Percentiles rank a stretch among this genome's conserved stretches.
phyloP scores from a whole-genome alignment of 164 flowering plant genomes.

The Nelumbo lutea region DNA sequence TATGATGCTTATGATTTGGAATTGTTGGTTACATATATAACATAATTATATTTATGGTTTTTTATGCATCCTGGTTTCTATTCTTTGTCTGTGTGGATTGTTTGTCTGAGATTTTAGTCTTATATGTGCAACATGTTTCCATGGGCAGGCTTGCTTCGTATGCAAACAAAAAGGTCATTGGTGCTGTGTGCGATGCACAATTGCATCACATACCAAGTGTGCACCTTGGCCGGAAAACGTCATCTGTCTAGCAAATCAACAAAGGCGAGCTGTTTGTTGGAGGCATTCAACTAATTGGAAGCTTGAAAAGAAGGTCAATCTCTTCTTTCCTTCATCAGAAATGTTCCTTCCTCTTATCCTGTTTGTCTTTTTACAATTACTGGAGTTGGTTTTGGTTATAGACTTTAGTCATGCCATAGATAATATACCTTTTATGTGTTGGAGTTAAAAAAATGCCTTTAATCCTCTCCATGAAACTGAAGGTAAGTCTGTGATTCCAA shows the following conservation, averaged over 20 bases:
- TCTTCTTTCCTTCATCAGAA: conserved; percentile 45
- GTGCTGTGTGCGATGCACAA: conserved; percentile 65
- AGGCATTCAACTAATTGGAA: conserved; percentile 79
- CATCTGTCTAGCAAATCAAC: conserved; percentile 33
- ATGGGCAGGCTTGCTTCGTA: conserved; percentile 57
- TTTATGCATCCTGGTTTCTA: background rate
- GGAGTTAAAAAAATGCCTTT: no score
- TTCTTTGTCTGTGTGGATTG: background rate
- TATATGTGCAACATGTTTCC: conserved; percentile 2
- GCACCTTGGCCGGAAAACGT: conserved; percentile 78
- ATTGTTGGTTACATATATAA: no score
- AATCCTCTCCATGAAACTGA: no score
- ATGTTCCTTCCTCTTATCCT: background rate
- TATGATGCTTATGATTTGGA: background rate
- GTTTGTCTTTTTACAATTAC: background rate
- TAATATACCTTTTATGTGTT: no score
- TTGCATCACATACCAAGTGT: conserved; percentile 77
- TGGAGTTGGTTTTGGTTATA: background rate
- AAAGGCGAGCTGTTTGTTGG: conserved; percentile 79
- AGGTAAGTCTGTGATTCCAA: no score
- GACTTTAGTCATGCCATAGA: background rate
- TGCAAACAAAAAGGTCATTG: conserved; percentile 61
- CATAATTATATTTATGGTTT: background rate
- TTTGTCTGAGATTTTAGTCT: background rate
- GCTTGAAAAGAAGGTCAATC: conserved; percentile 71